Percentiles rank a stretch among this genome's conserved stretches.
Evolutionary conservation across 1,284 basidiomycete species (phyloP).

Genomic region (Schizopora paradoxa): DNA sequence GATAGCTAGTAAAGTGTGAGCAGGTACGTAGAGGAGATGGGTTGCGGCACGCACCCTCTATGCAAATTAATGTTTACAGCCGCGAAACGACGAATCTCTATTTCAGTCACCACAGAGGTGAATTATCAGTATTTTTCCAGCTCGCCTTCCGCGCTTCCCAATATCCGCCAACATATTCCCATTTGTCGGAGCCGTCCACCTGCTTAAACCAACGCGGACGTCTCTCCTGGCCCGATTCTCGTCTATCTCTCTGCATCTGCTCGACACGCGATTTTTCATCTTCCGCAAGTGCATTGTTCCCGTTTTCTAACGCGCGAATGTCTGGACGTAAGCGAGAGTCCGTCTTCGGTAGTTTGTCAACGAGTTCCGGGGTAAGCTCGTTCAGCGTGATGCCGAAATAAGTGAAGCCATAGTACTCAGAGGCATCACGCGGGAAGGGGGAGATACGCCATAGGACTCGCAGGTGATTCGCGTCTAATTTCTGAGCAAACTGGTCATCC

Average conservation of each 20-base stretch:
- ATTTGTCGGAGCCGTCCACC: constrained; percentile 53
- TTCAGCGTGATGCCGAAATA: constrained; percentile 77
- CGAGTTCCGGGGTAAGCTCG: constrained; percentile 70
- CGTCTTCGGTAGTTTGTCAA: constrained; percentile 69
- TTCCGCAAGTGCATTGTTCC: constrained; percentile 74
- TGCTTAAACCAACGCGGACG: constrained; percentile 69
- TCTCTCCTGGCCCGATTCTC: constrained; percentile 49
- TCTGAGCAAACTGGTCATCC: constrained; percentile 71
- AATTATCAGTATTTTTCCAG: constrained; percentile 49
- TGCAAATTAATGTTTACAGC: no score
- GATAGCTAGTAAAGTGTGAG: no score
- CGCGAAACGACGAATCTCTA: no score
- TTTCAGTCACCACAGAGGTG: constrained; percentile 67
- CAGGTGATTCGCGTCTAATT: constrained; percentile 62
- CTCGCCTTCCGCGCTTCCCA: constrained; percentile 68
- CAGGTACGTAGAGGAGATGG: no score
- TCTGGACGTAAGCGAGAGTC: constrained; percentile 86
- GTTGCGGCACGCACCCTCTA: no score
- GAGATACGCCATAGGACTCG: constrained; percentile 71
- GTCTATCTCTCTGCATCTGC: constrained; percentile 63
- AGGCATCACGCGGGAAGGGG: constrained; percentile 68
- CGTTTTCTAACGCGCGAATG: constrained; percentile 82
- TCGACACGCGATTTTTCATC: constrained; percentile 72
- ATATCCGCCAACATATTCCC: constrained; percentile 75
- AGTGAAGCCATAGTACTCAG: constrained; percentile 81